A percentile compares a stretch with the other conserved stretches of the same genome.
These are phyloP conservation scores for Asterophora parasitica DNA, from an alignment of 768 basidiomycete genomes.

Conservation along the genomic window DNA sequence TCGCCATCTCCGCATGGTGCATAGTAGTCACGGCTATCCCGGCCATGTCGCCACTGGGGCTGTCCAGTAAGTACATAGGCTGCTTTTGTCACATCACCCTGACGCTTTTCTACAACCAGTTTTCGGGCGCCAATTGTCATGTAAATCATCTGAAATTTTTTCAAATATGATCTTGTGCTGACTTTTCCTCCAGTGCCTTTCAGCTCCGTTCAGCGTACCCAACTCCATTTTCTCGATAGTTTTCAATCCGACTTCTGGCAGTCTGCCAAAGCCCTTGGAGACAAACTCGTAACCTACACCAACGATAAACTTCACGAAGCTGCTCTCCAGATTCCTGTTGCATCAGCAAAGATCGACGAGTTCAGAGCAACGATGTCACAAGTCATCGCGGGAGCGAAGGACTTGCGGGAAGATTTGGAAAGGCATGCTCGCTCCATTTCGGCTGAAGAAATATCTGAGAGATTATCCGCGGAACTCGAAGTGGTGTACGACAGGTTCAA, in stretches of 20 bases:
- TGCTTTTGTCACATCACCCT: not conserved
- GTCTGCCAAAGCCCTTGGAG: slow-evolving; percentile 11
- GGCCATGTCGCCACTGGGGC: not conserved
- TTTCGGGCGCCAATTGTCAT: not conserved
- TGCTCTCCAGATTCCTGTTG: slow-evolving; percentile 9
- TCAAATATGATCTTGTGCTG: not conserved
- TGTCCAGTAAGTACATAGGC: not conserved
- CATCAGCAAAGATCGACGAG: slow-evolving; percentile 16
- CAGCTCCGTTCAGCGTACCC: not conserved
- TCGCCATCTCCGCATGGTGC: not conserved
- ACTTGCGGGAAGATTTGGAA: slow-evolving; percentile 11
- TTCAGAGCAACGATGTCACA: slow-evolving; percentile 18
- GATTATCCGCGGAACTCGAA: slow-evolving; percentile 17
- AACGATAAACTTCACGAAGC: slow-evolving; percentile 16
- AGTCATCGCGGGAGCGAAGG: slow-evolving; percentile 15
- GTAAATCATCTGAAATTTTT: not conserved
- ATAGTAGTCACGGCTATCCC: not conserved
- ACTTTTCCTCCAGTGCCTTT: not conserved
- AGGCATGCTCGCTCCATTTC: not conserved
- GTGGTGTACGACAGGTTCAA: slow-evolving; percentile 18
- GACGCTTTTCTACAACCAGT: not conserved
- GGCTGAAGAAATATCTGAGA: slow-evolving; percentile 12
- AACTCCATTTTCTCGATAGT: not conserved
- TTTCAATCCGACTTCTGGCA: slow-evolving; percentile 14
- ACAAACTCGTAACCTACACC: slow-evolving; percentile 13